Evolutionary conservation across 768 basidiomycete genomes (phyloP).

Genomic region (Lactarius vividus): DNA sequence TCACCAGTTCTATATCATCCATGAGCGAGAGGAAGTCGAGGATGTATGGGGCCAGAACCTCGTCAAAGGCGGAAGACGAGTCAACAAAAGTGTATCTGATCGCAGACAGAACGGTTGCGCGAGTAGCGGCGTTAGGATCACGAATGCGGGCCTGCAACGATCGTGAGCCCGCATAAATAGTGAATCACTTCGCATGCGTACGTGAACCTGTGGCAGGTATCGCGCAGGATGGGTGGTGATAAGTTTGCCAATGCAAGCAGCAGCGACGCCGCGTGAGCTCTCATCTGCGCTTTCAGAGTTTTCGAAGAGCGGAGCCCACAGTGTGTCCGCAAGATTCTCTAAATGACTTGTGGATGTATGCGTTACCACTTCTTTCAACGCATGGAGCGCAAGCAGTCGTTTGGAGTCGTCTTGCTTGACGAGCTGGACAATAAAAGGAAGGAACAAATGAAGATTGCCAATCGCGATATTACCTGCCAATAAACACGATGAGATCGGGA

Average conservation of each 20-base stretch:
- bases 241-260: conserved; percentile 94
- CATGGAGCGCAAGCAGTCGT: conserved; percentile 83
- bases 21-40: conserved; percentile 91
- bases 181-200: conserved; percentile 36
- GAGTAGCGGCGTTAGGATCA: conserved; percentile 65
- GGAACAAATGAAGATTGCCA: conserved; percentile 83
- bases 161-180: conserved; percentile 13
- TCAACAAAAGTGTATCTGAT: conserved; percentile 91
- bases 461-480: conserved; percentile 87
- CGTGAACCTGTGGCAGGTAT: conserved; percentile 92
- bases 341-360: conserved; percentile 84
- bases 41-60: conserved; percentile 81
- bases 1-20: conserved; percentile 82
- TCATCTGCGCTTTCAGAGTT: conserved; percentile 90
- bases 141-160: conserved; percentile 55
- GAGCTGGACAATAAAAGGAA: conserved; percentile 80
- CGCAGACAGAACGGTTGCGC: conserved; percentile 89
- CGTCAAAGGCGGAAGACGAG: conserved; percentile 81
- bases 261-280: conserved; percentile 89
- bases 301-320: conserved; percentile 92
- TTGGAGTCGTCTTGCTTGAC: conserved; percentile 73
- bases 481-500: neutral
- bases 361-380: conserved; percentile 93
- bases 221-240: conserved; percentile 87
- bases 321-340: conserved; percentile 79